A percentile compares a stretch with the other conserved stretches of the same genome.
Conservation (phyloP, 78 protist genomes). For the Cavenderia fasciculata region DNA sequence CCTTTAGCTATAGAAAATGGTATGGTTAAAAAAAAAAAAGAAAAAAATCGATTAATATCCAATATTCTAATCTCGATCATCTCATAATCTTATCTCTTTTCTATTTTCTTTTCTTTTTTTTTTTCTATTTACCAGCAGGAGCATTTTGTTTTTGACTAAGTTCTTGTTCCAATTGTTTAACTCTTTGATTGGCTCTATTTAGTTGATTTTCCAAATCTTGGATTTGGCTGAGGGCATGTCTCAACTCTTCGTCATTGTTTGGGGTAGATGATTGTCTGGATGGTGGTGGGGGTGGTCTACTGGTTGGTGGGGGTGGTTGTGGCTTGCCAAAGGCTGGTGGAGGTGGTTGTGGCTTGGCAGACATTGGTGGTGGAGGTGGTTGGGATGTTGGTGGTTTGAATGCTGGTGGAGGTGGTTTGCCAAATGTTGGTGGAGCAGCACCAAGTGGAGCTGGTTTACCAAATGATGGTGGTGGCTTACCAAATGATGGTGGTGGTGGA, state of each 20-base stretch:
- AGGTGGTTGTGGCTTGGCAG: neutral
- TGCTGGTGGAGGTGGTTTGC: neutral
- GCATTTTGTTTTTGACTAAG: neutral
- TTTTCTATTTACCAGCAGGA: no score
- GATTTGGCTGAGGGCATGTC: neutral
- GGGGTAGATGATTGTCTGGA: neutral
- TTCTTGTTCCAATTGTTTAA: conserved; percentile 27
- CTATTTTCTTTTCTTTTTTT: no score
- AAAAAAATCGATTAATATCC: no score
- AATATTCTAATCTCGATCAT: no score
- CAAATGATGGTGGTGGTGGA: neutral
- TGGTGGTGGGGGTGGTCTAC: conserved; percentile 77
- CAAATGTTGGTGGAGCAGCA: neutral
- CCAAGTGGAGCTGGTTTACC: neutral
- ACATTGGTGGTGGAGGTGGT: neutral
- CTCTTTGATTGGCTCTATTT: neutral
- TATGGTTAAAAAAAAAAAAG: no score
- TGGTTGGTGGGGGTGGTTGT: conserved; percentile 28
- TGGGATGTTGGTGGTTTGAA: neutral
- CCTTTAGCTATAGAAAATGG: neutral
- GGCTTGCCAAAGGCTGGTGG: no score
- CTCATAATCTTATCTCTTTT: no score
- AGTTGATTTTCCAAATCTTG: conserved; percentile 36
- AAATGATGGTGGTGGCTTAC: neutral
- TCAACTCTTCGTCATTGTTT: neutral